A percentile compares a stretch with the other conserved stretches of the same genome.
phyloP scores from a whole-genome alignment of 2,329 filamentous ascomycete species.

The Monilinia fructicola region DNA sequence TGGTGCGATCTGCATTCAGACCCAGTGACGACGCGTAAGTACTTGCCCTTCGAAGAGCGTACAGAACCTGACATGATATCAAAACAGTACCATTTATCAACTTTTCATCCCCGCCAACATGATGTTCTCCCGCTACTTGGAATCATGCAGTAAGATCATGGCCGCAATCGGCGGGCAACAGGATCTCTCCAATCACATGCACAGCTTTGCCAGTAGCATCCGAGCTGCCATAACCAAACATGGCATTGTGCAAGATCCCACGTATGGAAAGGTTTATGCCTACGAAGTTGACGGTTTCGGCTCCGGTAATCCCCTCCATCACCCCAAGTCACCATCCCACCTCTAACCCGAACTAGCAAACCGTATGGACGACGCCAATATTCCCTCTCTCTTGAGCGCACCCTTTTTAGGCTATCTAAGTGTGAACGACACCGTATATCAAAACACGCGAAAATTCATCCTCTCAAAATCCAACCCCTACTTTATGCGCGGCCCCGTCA shows the following conservation, averaged over 20 bases:
- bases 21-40: constrained; percentile 79
- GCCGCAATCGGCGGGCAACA: constrained; percentile 47
- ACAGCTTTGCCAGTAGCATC: constrained; percentile 60
- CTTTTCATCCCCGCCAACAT: constrained; percentile 90
- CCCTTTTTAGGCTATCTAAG: constrained; percentile 63
- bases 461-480: constrained; percentile 77
- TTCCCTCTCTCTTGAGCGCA: constrained; percentile 64
- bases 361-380: constrained; percentile 72
- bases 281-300: constrained; percentile 78
- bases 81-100: constrained; percentile 63
- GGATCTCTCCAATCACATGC: constrained; percentile 58
- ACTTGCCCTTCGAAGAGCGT: neutral
- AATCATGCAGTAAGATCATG: constrained; percentile 53
- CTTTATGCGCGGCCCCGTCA: constrained; percentile 54
- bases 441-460: constrained; percentile 77
- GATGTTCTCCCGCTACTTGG: constrained; percentile 70
- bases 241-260: constrained; percentile 64
- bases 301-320: constrained; percentile 33
- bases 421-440: constrained; percentile 64
- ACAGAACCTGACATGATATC: neutral
- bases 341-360: constrained; percentile 43
- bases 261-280: constrained; percentile 68
- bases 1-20: constrained; percentile 84
- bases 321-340: neutral
- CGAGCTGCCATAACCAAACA: constrained; percentile 66